Evolutionary conservation across 495 filamentous ascomycete species (phyloP), one percentile per base, ranked within the genome.

Genomic region (Penicillium flavigenum): DNA sequence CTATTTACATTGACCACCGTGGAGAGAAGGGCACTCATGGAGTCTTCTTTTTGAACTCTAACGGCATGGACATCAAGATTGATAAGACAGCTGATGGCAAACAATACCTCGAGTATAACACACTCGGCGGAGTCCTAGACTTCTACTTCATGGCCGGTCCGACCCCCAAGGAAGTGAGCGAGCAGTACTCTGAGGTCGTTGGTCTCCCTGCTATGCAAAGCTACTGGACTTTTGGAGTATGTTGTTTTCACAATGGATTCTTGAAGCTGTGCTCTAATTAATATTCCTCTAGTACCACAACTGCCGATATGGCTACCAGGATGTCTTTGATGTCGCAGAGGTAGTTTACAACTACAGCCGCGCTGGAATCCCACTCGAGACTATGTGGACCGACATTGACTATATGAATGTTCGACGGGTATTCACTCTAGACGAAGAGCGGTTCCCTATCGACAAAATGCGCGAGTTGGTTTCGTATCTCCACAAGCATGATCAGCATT

Each of bases 41-140:
- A 41, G 91, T 94, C 20, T 89, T 96, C 71, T 76, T 94, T 48
- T 72, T 92, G 59, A 92, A 90, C 70, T 88, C 85, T 41, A 90
- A 92, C 64, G 91, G 90, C 14, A 93, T 95, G 88, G 91, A 96
- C 58, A 79, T 96, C 75, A 87, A 88, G 62, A 87, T 95, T 75
- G 81, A 90, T 69, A 82, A 85, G 60, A 81, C 79, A 12, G 71
- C 74, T 31, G 71, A 77, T 20, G 80, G 77, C 0, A 81, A 82
- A 8, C 88, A 92, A 63, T 93, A 87, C 59, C 79, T 96, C 31
- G 88, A 95, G 72, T 96, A 93, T 75, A 92, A 94, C 63, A 83
- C 83, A 20, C 74, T 95, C 1, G 89, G 90, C 42, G 91, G 91
- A 26, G 79, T 94, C 16, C 57, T 96, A 10, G 91, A 96, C 69